Conservation (phyloP, 2,329 filamentous ascomycete species). For the Colletotrichum liriopes region DNA sequence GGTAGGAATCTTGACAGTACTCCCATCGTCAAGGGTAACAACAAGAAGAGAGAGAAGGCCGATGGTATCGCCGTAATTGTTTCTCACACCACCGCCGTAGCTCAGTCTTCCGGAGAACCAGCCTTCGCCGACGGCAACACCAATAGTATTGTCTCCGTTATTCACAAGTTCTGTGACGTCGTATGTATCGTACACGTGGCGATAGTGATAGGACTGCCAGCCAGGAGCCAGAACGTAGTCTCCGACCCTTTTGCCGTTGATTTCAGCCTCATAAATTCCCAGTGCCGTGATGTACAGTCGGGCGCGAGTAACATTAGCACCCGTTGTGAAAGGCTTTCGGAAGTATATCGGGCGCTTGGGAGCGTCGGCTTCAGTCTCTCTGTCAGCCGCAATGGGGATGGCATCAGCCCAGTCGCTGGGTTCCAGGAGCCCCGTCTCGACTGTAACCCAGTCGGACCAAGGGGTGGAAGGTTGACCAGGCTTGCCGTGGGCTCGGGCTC, state of each 20-base stretch:
- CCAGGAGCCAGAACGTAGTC: conserved; percentile 64
- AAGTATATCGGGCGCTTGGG: conserved; percentile 49
- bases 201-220: conserved; percentile 66
- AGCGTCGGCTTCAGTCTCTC: conserved; percentile 47
- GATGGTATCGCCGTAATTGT: conserved; percentile 58
- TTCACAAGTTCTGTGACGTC: conserved; percentile 63
- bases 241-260: conserved; percentile 62
- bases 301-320: conserved; percentile 50
- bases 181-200: conserved; percentile 68
- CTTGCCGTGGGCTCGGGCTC: conserved; percentile 53
- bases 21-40: conserved; percentile 52
- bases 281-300: conserved; percentile 64
- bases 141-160: conserved; percentile 54
- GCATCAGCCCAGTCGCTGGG: conserved; percentile 51
- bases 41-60: conserved; percentile 58
- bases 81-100: conserved; percentile 48
- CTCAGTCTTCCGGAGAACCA: conserved; percentile 63
- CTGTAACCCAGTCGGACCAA: conserved; percentile 51
- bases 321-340: conserved; percentile 43
- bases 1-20: conserved; percentile 49
- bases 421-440: conserved; percentile 55
- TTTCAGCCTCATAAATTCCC: conserved; percentile 62
- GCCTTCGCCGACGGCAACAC: conserved; percentile 62
- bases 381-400: conserved; percentile 49
- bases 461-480: conserved; percentile 45